Percentiles rank a stretch among this genome's conserved stretches.
Conservation (phyloP, 2,329 filamentous ascomycete genomes). For the Colletotrichum musae region DNA sequence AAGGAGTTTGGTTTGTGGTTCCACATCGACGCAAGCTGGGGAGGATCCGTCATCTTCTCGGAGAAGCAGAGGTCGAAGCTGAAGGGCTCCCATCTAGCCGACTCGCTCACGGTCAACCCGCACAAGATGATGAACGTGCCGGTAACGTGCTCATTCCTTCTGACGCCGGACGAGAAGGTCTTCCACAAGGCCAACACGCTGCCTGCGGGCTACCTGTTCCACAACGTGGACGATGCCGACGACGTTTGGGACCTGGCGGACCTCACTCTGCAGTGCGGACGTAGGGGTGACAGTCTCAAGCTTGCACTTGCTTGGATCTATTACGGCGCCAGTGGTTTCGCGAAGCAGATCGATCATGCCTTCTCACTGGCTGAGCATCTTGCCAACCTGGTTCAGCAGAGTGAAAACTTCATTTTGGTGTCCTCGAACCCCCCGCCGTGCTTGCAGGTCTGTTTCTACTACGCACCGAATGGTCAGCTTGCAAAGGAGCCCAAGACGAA, state of each 20-base stretch:
- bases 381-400: slow-evolving; percentile 68
- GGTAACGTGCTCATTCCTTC: slow-evolving; percentile 90
- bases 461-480: slow-evolving; percentile 71
- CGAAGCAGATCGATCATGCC: slow-evolving; percentile 77
- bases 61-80: slow-evolving; percentile 75
- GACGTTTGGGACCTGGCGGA: slow-evolving; percentile 93
- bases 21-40: slow-evolving; percentile 95
- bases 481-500: slow-evolving; percentile 59
- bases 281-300: slow-evolving; percentile 88
- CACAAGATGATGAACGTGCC: slow-evolving; percentile 98
- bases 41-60: slow-evolving; percentile 86
- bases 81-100: slow-evolving; percentile 78
- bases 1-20: slow-evolving; percentile 84
- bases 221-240: slow-evolving; percentile 64
- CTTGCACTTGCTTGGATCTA: slow-evolving; percentile 91
- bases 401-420: slow-evolving; percentile 77
- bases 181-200: slow-evolving; percentile 91
- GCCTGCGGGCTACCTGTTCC: slow-evolving; percentile 88
- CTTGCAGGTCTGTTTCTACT: slow-evolving; percentile 96
- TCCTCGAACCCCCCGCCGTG: slow-evolving; percentile 86
- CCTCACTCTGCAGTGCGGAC: slow-evolving; percentile 92
- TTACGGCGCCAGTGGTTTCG: slow-evolving; percentile 84
- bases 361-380: slow-evolving; percentile 81
- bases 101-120: slow-evolving; percentile 90
- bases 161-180: slow-evolving; percentile 80